phyloP scores from a whole-genome alignment of 176 grass and related monocot species.

The Oryza glumipatula region DNA sequence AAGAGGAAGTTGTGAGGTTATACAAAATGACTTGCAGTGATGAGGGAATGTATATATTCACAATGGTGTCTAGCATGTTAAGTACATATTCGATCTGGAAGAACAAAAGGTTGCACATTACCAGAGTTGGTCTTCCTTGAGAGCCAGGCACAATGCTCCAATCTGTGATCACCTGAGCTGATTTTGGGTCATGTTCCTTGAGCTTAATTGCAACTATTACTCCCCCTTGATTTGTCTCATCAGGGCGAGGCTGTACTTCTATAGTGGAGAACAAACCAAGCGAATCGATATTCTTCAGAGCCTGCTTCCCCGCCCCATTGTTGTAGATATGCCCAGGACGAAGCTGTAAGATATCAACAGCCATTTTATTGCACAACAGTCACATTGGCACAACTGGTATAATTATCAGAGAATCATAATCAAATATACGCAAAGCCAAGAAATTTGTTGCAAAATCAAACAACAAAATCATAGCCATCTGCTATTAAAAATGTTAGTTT shows the following conservation, averaged over 20 bases:
- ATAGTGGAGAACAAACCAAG: slow-evolving; percentile 90
- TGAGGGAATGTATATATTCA: not conserved
- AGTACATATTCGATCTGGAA: not conserved
- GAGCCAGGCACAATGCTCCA: slow-evolving; percentile 89
- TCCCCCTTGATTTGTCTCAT: slow-evolving; percentile 94
- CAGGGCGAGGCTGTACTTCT: slow-evolving; percentile 82
- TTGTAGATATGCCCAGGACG: slow-evolving; percentile 93
- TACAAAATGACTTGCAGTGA: slow-evolving; percentile 6
- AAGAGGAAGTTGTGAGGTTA: slow-evolving; percentile 25
- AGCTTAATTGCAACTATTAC: slow-evolving; percentile 96
- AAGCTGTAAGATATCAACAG: slow-evolving; percentile 50
- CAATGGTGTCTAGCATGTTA: not conserved
- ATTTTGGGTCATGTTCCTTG: slow-evolving; percentile 83
- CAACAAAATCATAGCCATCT: no score
- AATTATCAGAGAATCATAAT: no score
- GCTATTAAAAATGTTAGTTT: no score
- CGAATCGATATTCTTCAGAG: slow-evolving; percentile 89
- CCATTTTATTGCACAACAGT: no score
- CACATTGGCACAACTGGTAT: no score
- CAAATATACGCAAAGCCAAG: no score
- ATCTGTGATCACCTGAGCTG: slow-evolving; percentile 89
- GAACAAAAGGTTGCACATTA: slow-evolving; percentile 34
- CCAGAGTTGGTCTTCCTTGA: slow-evolving; percentile 79
- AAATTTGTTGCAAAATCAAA: no score
- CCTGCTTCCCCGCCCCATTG: slow-evolving; percentile 86